Evolutionary conservation across 2,329 filamentous ascomycete species (phyloP).

Genomic region (Elsinoe arachidis): DNA sequence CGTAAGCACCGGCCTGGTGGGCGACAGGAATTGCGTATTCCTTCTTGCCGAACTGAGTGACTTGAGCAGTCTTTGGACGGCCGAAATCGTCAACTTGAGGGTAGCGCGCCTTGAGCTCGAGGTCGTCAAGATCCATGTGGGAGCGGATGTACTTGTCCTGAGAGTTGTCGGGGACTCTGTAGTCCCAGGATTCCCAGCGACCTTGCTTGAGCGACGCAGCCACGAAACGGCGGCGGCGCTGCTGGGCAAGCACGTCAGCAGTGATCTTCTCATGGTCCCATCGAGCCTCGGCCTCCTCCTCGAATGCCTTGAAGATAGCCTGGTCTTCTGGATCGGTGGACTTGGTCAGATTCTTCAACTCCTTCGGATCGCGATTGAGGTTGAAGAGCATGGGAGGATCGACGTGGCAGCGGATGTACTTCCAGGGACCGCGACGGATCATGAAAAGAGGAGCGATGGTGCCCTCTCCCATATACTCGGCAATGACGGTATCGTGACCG

Average conservation of each 20-base stretch:
- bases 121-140: constrained; percentile 69
- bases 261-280: constrained; percentile 81
- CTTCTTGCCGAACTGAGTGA: constrained; percentile 14
- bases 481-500: constrained; percentile 78
- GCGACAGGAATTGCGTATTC: constrained; percentile 22
- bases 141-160: constrained; percentile 69
- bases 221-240: constrained; percentile 69
- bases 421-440: constrained; percentile 84
- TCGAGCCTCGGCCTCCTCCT: constrained; percentile 60
- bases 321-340: constrained; percentile 32
- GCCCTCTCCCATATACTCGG: constrained; percentile 91
- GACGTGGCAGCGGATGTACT: constrained; percentile 77
- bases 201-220: constrained; percentile 74
- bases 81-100: constrained; percentile 47
- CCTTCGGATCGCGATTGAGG: constrained; percentile 63
- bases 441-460: constrained; percentile 85
- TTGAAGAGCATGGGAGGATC: constrained; percentile 83
- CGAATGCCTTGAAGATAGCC: constrained; percentile 51
- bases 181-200: constrained; percentile 75
- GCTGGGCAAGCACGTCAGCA: constrained; percentile 61
- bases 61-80: constrained; percentile 20
- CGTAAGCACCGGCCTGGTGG: constrained; percentile 26
- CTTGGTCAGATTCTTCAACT: constrained; percentile 61
- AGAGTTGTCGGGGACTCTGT: constrained; percentile 62
- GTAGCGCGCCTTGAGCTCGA: constrained; percentile 67